These are phyloP conservation scores for Xeromyces bisporus DNA, from an alignment of 495 filamentous ascomycete species.

Conservation along the genomic window DNA sequence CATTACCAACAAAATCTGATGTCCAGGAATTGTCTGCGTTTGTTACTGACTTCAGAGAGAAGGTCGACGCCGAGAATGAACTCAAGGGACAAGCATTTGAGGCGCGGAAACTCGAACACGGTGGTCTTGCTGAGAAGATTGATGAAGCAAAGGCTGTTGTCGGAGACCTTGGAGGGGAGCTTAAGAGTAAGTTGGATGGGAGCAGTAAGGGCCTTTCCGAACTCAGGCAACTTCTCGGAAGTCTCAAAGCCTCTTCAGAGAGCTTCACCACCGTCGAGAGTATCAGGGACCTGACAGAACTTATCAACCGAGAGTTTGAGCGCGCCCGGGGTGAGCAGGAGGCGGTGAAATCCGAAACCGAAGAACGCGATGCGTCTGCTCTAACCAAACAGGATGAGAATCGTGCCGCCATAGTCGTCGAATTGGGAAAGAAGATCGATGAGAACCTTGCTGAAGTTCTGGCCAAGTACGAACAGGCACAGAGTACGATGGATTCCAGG, in stretches of 20 bases:
- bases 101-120: constrained; percentile 51
- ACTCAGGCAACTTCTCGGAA: constrained; percentile 42
- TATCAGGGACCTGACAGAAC: constrained; percentile 65
- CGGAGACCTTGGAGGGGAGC: constrained; percentile 45
- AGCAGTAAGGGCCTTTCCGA: constrained; percentile 37
- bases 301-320: constrained; percentile 67
- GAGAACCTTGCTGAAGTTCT: constrained; percentile 62
- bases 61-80: constrained; percentile 49
- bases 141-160: constrained; percentile 39
- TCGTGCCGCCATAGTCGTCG: constrained; percentile 37
- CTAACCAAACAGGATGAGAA: constrained; percentile 53
- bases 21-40: constrained; percentile 48
- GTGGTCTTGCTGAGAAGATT: constrained; percentile 39
- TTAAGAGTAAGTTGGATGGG: constrained; percentile 43
- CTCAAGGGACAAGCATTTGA: constrained; percentile 65
- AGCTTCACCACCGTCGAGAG: constrained; percentile 40
- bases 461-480: constrained; percentile 67
- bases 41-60: constrained; percentile 53
- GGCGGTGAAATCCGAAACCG: constrained; percentile 51
- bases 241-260: constrained; percentile 42
- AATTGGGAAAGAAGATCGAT: constrained; percentile 51
- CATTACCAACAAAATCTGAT: constrained; percentile 42
- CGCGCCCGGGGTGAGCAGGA: constrained; percentile 51
- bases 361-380: constrained; percentile 55
- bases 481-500: constrained; percentile 49